These are phyloP conservation scores for Ophryocystis elektroscirrha DNA, from an alignment of 169 alveolate species.

Conservation along the genomic window DNA sequence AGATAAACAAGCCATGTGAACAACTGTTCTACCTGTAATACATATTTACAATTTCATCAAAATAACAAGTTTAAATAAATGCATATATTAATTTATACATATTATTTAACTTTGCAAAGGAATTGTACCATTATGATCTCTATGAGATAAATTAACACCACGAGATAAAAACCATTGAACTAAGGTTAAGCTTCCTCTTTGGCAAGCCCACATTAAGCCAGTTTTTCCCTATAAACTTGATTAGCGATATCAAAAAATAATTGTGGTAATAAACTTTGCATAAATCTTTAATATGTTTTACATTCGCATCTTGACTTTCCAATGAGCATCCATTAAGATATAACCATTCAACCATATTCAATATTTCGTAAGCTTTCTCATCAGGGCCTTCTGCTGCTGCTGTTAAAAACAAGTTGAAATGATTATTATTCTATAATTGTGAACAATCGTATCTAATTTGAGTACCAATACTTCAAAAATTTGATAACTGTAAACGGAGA, in stretches of 20 bases:
- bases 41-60: slow-evolving; percentile 32
- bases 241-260: not conserved
- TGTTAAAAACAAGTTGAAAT: slow-evolving; percentile 36
- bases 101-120: not conserved
- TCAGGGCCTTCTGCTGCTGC: slow-evolving; percentile 54
- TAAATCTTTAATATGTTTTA: not conserved
- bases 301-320: slow-evolving; percentile 54
- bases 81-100: not conserved
- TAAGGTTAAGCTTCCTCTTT: slow-evolving; percentile 43
- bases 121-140: slow-evolving; percentile 37
- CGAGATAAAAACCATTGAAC: slow-evolving; percentile 58
- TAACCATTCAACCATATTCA: slow-evolving; percentile 48
- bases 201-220: slow-evolving; percentile 52
- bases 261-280: not conserved
- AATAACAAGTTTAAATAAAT: slow-evolving; percentile 27
- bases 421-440: slow-evolving; percentile 9
- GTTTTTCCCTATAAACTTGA: slow-evolving; percentile 47
- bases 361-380: slow-evolving; percentile 36
- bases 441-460: slow-evolving; percentile 17
- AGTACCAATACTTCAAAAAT: not conserved
- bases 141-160: slow-evolving; percentile 47
- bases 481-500: not conserved
- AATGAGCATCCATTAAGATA: slow-evolving; percentile 54
- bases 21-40: slow-evolving; percentile 1
- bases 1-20: not conserved